Conservation (phyloP, 768 basidiomycete genomes). For the Tulasnella calospora region DNA sequence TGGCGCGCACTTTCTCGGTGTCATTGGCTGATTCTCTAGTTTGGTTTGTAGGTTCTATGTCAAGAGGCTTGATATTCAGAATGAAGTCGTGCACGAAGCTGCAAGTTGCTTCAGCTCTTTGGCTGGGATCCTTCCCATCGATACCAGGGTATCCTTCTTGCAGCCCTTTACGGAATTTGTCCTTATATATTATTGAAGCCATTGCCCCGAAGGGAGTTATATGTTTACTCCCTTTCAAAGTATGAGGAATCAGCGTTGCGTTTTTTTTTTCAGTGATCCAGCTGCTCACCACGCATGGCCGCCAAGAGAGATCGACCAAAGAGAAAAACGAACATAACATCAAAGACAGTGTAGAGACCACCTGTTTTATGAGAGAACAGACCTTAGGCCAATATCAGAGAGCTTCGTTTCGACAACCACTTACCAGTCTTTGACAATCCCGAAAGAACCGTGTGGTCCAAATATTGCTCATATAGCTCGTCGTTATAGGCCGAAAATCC, state of each 20-base stretch:
- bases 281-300: not conserved
- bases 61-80: not conserved
- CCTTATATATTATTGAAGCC: not conserved
- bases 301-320: not conserved
- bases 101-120: conserved; percentile 2
- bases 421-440: not conserved
- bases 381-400: not conserved
- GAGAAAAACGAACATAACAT: not conserved
- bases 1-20: no score
- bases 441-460: not conserved
- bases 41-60: not conserved
- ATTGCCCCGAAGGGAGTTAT: not conserved
- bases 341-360: not conserved
- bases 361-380: not conserved
- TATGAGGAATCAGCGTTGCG: not conserved
- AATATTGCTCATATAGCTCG: not conserved
- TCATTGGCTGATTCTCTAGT: no score
- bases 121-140: not conserved
- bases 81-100: conserved; percentile 10
- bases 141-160: not conserved
- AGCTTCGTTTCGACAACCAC: not conserved
- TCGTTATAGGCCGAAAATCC: not conserved
- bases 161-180: not conserved
- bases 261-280: not conserved
- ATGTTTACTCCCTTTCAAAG: not conserved